A percentile compares a stretch with the other conserved stretches of the same genome.
These are phyloP conservation scores for Penicillium sp. DNA, from an alignment of 2,329 filamentous ascomycete species.

Conservation along the genomic window DNA sequence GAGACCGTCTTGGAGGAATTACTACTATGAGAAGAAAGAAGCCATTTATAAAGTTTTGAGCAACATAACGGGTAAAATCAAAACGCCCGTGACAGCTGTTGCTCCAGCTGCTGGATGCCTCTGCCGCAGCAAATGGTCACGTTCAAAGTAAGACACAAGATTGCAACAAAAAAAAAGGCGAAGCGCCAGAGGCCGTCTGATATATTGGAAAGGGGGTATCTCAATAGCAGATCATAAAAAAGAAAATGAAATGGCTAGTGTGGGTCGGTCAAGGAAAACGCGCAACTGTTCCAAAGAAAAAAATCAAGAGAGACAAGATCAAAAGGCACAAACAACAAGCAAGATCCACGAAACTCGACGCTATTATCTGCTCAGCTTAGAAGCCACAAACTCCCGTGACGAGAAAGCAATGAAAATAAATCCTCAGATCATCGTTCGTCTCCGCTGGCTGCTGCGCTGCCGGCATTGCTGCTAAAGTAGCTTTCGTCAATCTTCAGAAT, in stretches of 20 bases:
- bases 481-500: constrained; percentile 91
- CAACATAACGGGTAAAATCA: no score
- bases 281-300: constrained; percentile 2
- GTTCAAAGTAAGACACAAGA: no score
- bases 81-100: no score
- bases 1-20: no score
- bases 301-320: neutral
- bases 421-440: constrained; percentile 14
- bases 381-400: no score
- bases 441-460: constrained; percentile 22
- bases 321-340: constrained; percentile 5
- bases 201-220: constrained; percentile 34
- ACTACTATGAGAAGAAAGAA: no score
- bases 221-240: constrained; percentile 28
- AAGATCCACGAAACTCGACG: constrained; percentile 14
- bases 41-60: no score
- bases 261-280: neutral
- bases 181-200: constrained; percentile 26
- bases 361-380: constrained; percentile 13
- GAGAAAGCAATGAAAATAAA: neutral
- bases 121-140: no score
- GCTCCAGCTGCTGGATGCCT: no score
- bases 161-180: constrained; percentile 18
- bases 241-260: constrained; percentile 6
- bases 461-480: constrained; percentile 45